These are phyloP conservation scores for Babesia gibsoni DNA, from an alignment of 169 alveolate genomes.

Conservation along the genomic window DNA sequence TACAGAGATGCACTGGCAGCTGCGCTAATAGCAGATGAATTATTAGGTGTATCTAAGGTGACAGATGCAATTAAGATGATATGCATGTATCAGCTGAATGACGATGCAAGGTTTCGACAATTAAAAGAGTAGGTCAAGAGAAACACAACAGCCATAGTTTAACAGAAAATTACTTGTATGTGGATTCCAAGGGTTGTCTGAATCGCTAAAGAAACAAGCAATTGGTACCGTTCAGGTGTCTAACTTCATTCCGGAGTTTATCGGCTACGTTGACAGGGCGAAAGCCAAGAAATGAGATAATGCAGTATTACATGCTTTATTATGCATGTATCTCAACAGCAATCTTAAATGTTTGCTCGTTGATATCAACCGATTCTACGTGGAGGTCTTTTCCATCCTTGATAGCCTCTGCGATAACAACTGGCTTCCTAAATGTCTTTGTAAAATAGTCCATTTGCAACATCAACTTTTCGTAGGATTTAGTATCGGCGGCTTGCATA, in stretches of 20 bases:
- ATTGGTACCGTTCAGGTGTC: constrained; percentile 60
- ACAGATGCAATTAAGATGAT: constrained; percentile 48
- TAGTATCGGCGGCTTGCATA: constrained; percentile 14
- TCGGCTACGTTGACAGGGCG: constrained; percentile 41
- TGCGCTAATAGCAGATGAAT: constrained; percentile 24
- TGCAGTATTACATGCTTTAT: background rate
- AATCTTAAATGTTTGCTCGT: constrained; percentile 17
- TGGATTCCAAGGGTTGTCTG: constrained; percentile 38
- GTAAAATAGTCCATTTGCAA: constrained; percentile 26
- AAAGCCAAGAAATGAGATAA: background rate
- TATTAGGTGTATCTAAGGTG: constrained; percentile 2
- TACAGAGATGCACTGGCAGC: constrained; percentile 56
- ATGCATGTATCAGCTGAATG: constrained; percentile 56
- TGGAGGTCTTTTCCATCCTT: constrained; percentile 8
- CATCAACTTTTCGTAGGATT: background rate
- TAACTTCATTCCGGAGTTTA: constrained; percentile 48
- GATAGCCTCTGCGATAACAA: constrained; percentile 6
- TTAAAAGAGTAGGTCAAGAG: constrained; percentile 26
- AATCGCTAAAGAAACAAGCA: constrained; percentile 33
- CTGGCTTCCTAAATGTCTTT: constrained; percentile 29
- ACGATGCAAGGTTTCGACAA: constrained; percentile 23
- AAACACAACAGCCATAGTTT: background rate
- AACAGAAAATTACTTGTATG: constrained; percentile 9
- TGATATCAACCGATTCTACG: constrained; percentile 12
- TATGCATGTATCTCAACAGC: constrained; percentile 14